phyloP scores from a whole-genome alignment of 2,329 filamentous ascomycete species.

The Aspergillus proliferans region DNA sequence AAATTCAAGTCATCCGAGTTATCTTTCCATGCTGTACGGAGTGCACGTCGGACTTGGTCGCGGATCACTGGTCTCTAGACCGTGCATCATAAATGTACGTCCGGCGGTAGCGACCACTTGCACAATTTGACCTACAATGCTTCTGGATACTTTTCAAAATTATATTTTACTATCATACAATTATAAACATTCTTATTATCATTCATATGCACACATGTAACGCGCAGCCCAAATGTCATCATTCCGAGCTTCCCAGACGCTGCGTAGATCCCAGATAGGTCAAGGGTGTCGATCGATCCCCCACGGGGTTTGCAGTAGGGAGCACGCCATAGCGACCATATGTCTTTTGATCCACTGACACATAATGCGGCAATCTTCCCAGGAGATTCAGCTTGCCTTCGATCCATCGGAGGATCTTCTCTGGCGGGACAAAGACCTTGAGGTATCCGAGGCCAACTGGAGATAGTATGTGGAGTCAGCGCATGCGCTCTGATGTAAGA shows the following conservation, averaged over 20 bases:
- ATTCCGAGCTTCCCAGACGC: slow-evolving; percentile 49
- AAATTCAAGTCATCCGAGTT: slow-evolving; percentile 19
- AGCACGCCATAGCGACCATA: slow-evolving; percentile 88
- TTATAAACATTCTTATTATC: slow-evolving; percentile 3
- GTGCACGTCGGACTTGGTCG: slow-evolving; percentile 1
- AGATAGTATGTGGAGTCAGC: slow-evolving; percentile 6
- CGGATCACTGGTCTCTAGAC: background rate
- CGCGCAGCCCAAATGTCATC: background rate
- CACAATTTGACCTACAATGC: slow-evolving; percentile 19
- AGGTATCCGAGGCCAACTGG: slow-evolving; percentile 79
- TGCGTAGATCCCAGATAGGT: slow-evolving; percentile 59
- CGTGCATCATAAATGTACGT: slow-evolving; percentile 23
- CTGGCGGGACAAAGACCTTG: slow-evolving; percentile 81
- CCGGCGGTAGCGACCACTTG: slow-evolving; percentile 23
- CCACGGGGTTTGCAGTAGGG: slow-evolving; percentile 48
- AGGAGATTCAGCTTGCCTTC: slow-evolving; percentile 83
- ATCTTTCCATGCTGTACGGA: slow-evolving; percentile 13
- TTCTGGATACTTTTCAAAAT: background rate
- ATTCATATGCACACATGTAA: slow-evolving; percentile 28
- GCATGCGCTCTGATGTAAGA: background rate
- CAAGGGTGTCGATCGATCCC: slow-evolving; percentile 40
- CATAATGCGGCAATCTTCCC: slow-evolving; percentile 78
- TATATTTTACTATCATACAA: background rate
- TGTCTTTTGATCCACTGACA: slow-evolving; percentile 92
- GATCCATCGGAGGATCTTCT: slow-evolving; percentile 79